Percentiles rank a stretch among this genome's conserved stretches.
Evolutionary conservation across 139 green algal genomes (phyloP).

Genomic region (Diplosphaera chodatii): DNA sequence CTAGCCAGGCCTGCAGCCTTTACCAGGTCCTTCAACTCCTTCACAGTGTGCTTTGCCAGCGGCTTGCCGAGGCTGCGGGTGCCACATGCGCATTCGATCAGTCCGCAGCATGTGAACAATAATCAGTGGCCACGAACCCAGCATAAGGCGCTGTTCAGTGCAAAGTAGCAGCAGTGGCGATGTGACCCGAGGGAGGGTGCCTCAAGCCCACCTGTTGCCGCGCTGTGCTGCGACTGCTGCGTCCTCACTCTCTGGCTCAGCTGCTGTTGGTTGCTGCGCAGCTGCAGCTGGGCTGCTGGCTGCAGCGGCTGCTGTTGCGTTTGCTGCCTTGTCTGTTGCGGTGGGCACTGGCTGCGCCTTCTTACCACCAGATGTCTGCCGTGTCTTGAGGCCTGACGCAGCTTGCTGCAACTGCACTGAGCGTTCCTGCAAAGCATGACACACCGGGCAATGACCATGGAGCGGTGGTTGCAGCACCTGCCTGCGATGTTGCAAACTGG

Average conservation of each 20-base stretch:
- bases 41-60: neutral
- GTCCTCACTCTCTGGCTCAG: neutral
- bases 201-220: too few species aligned
- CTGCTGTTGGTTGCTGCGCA: neutral
- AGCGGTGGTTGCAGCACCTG: too few species aligned
- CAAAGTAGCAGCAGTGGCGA: too few species aligned
- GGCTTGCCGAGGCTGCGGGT: neutral
- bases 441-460: too few species aligned
- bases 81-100: too few species aligned
- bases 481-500: too few species aligned
- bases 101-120: too few species aligned
- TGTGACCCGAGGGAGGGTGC: too few species aligned
- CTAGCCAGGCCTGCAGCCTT: neutral
- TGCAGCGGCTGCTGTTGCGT: neutral
- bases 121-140: too few species aligned
- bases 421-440: neutral
- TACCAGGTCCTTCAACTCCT: neutral
- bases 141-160: too few species aligned
- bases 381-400: neutral
- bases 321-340: neutral
- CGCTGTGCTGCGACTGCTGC: neutral
- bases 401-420: neutral
- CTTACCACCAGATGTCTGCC: neutral
- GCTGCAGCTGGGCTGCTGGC: neutral
- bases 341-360: neutral